Base-by-base conservation (phyloP, 2,329 filamentous ascomycete genomes). In the Exophiala oligosperma region DNA sequence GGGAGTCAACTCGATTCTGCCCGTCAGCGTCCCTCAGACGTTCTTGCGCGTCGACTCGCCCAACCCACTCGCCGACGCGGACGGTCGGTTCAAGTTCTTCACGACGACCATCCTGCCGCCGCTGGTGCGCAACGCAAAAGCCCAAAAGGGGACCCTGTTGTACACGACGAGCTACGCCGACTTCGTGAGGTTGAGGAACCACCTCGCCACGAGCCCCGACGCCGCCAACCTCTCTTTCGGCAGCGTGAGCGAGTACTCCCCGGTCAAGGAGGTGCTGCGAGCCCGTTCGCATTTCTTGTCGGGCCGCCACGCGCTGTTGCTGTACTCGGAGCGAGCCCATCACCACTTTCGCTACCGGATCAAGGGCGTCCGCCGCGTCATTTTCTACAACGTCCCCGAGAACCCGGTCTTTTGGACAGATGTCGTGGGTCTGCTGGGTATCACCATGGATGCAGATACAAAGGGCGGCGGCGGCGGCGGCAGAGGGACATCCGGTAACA, bases 251-350 rank as follows among this genome's bases (percentile, higher is more conserved):
- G 94, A 99, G 74, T 97, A 97, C 73, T 89, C 90, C 0, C 84
- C 89, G 47, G 79, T 88, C 6, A 83, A 86, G 6, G 91, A 96
- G 64, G 88, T 92, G 29, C 88, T 91, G 43, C 86, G 93, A 40
- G 91, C 93, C 7, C 83, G 93, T 24, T 92, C 90, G 11, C 90
- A 97, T 71, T 97, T 99, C 74, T 77, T 91, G 64, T 89, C 80
- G 40, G 94, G 92, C 4, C 82, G 92, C 14, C 90, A 97, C 71
- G 85, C 85, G 21, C 82, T 97, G 17, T 76, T 99, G 40, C 79
- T 99, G 14, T 99, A 97, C 76, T 95, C 92, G 1, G 93, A 96
- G 72, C 87, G 94, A 59, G 90, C 92, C n/a, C 94, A 99, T 74
- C 94, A 99, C 74, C 97, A 97, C 80, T 86, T 91, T 50, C 83